Base-by-base conservation (phyloP, 306 rosid species). In the Citrullus colocynthis region DNA sequence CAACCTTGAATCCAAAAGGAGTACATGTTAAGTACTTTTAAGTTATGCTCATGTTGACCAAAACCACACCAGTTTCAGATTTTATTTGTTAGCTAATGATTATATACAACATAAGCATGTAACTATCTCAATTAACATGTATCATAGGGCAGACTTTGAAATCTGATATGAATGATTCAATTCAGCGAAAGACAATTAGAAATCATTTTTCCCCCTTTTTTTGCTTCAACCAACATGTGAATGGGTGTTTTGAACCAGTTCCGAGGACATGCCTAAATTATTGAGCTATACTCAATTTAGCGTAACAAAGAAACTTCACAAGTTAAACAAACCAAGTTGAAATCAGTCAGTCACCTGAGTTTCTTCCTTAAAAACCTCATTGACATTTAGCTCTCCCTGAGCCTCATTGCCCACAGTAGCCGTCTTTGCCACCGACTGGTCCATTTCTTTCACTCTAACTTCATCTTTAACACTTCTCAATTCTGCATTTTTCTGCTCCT, bases 401-500 rank as follows among this genome's bases (percentile, higher is more conserved):
- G 57, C 76, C 84, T 81, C 83, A 49, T 66, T 78, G 59, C 62
- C 79, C 81, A 56, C 66, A 69, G 77, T 80, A 32, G 80, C 64
- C 6, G 78, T 80, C 63, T 65, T 67, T 28, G 80, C 78, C 2
- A 75, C 79, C 39, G 71, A 66, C 55, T 82, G 86, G 57, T 76
- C 78, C 30, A 34, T 52, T 51, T 74, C 63, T 54, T 74, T 54
- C 48, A 34, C 21, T 58, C 79, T 78, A 54, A 69, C 67, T 81
- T 81, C 84, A n/a, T 73, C 64, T 82, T 86, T 91, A n/a, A 74
- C 56, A 79, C 77, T 89, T 58, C 81, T 84, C 21, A 73, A 80
- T n/a, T 34, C 88, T 44, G n/a, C 56, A 80, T 41, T 89, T 70
- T 84, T 96, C 83, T 89, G 93, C 49, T 91, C 97, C 82, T 95